Base-by-base conservation (phyloP, 1,284 basidiomycete species). In the Agroathelia rolfsii region DNA sequence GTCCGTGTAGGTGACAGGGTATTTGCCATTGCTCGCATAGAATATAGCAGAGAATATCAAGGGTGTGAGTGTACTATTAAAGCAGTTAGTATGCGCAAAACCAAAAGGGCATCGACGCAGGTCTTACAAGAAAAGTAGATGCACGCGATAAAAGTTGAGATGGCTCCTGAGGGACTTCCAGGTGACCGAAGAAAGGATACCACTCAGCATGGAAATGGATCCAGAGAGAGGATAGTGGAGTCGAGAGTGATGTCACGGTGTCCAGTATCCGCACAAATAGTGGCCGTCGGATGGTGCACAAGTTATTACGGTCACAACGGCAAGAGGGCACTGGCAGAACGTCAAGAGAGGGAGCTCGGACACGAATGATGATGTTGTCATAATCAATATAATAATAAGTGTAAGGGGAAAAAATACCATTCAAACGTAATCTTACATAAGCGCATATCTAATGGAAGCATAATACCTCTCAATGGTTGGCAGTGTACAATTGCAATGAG, bases 11-110 rank as follows among this genome's bases (percentile, higher is more conserved):
- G 66, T 45, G 29, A 85, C 64, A 29, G 66, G 70, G 43, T 64
- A 69, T 35, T 59, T 52, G 27, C 78, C 79, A 65, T 83, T 83
- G 53, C 67, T 68, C n/a, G 71, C 78, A 43, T 75, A 89, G 46
- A 88, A 69, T 32, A 89, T 72, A 17, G 50, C 70, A 13, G 85
- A 83, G 48, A 72, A 74, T 30, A 86, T 61, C 38, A 89, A 61
- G 6, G 84, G 85, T 0, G 72, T 74, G 48, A 87, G 72, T 8
- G 74, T 76, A 50, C 85, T 89, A 51, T n/a, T 7, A 11, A 19
- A 8, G 5, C 21, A 16, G 20, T 7, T 13, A 14, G 11, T 26
- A 23, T 14, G 8, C 16, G 18, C 11, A 6, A 20, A 5, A 30
- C 14, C n/a, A 4, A 13, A n/a, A 3, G 16, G 7, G 28, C 16